A percentile compares a stretch with the other conserved stretches of the same genome.
phyloP scores from a whole-genome alignment of 306 rosid species.

The Dryas octopetala region DNA sequence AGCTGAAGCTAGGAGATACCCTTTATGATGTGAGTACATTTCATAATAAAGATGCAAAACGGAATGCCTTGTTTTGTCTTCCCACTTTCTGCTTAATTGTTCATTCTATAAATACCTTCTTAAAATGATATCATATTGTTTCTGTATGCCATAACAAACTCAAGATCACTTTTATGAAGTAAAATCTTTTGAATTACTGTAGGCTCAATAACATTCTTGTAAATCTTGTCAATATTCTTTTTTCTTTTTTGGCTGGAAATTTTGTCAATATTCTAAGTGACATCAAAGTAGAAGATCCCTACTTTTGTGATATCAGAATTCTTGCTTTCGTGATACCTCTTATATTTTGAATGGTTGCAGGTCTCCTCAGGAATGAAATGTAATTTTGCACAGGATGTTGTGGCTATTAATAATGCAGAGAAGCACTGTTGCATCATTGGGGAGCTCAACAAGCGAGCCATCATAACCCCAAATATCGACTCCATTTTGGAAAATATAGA shows the following conservation, averaged over 20 bases:
- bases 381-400: conserved; percentile 61
- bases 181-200: neutral
- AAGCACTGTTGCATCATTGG: conserved; percentile 59
- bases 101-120: neutral
- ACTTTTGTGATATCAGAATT: neutral
- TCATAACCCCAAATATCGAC: conserved; percentile 63
- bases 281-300: neutral
- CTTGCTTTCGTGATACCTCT: neutral
- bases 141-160: neutral
- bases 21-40: conserved; percentile 69
- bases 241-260: no score
- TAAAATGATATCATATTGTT: neutral
- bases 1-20: conserved; percentile 73
- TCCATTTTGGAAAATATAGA: conserved; percentile 41
- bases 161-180: neutral
- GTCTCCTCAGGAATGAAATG: conserved; percentile 74
- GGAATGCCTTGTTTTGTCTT: neutral
- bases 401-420: conserved; percentile 57
- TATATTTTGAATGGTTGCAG: conserved; percentile 38
- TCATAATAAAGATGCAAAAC: neutral
- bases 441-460: conserved; percentile 62
- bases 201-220: no score
- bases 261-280: neutral
- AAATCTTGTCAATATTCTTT: no score
- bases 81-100: neutral